phyloP scores from a whole-genome alignment of 176 grass and related monocot species.

The Eragrostis nindensis region DNA sequence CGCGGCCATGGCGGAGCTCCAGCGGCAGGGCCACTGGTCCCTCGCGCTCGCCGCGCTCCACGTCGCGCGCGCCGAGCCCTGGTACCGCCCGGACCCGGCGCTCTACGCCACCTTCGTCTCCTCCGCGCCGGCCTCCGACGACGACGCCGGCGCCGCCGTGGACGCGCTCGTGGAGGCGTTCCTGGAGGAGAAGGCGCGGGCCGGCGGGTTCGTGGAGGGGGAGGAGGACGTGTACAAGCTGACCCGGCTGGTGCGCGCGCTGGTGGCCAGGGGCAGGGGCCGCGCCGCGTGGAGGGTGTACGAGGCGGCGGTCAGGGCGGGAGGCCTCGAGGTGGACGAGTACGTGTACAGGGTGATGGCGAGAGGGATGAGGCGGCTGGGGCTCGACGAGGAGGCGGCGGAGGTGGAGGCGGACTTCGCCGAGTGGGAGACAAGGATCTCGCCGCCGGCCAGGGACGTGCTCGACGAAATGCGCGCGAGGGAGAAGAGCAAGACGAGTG shows the following conservation, averaged over 20 bases:
- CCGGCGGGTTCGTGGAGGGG: conserved; percentile 50
- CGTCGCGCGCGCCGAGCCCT: conserved; percentile 65
- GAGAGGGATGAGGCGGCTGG: conserved; percentile 68
- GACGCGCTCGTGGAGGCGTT: conserved; percentile 76
- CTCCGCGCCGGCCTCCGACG: conserved; percentile 43
- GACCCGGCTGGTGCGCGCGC: conserved; percentile 64
- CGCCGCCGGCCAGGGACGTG: conserved; percentile 38
- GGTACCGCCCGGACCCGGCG: conserved; percentile 66
- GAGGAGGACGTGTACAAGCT: conserved; percentile 71
- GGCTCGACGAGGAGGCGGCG: conserved; percentile 52
- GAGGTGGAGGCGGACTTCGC: conserved; percentile 71
- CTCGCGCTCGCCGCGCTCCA: conserved; percentile 72
- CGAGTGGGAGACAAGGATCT: conserved; percentile 58
- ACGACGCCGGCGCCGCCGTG: conserved; percentile 35
- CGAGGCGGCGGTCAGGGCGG: conserved; percentile 54
- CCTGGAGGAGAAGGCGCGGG: conserved; percentile 70
- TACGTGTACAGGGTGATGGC: conserved; percentile 77
- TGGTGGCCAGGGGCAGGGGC: conserved; percentile 59
- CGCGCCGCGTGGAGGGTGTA: conserved; percentile 73
- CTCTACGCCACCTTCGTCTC: conserved; percentile 85
- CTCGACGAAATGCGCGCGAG: conserved; percentile 66
- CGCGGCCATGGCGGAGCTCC: conserved; percentile 76
- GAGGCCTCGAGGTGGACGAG: conserved; percentile 58
- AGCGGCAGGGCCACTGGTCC: conserved; percentile 76
- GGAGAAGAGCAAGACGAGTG: conserved; percentile 11